Conservation (phyloP, 257 asterid genomes). For the Gardenia jasminoides region DNA sequence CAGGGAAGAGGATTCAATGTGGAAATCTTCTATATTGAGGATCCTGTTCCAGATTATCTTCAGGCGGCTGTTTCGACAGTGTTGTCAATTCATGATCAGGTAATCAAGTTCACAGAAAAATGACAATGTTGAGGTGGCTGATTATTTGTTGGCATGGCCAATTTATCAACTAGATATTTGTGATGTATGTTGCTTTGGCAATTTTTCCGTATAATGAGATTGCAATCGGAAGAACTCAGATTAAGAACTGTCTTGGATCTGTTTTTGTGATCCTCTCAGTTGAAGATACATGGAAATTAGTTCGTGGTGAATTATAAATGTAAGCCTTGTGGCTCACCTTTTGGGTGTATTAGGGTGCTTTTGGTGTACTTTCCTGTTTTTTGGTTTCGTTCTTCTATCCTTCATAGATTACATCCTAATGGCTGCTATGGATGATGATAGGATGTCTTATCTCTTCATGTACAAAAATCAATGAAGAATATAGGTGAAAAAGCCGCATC, state of each 20-base stretch:
- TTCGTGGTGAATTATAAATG: background rate
- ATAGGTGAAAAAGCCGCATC: background rate
- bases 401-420: background rate
- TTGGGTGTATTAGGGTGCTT: background rate
- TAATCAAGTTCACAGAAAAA: conserved; percentile 16
- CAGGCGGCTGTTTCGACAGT: conserved; percentile 79
- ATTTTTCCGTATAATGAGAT: background rate
- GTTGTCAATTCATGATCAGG: conserved; percentile 77
- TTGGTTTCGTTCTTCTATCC: background rate
- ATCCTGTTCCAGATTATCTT: conserved; percentile 82
- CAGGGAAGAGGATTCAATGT: conserved; percentile 95
- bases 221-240: background rate
- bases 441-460: background rate
- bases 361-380: background rate
- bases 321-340: background rate
- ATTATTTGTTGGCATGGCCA: background rate
- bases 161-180: background rate
- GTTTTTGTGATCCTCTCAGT: background rate
- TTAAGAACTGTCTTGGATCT: background rate
- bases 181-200: background rate
- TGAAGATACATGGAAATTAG: background rate
- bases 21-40: conserved; percentile 70
- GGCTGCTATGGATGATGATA: background rate
- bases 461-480: background rate
- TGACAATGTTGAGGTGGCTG: background rate